Percentiles rank a stretch among this genome's conserved stretches.
These are phyloP conservation scores for Piedraia hortae DNA, from an alignment of 2,329 filamentous ascomycete species.

Conservation along the genomic window DNA sequence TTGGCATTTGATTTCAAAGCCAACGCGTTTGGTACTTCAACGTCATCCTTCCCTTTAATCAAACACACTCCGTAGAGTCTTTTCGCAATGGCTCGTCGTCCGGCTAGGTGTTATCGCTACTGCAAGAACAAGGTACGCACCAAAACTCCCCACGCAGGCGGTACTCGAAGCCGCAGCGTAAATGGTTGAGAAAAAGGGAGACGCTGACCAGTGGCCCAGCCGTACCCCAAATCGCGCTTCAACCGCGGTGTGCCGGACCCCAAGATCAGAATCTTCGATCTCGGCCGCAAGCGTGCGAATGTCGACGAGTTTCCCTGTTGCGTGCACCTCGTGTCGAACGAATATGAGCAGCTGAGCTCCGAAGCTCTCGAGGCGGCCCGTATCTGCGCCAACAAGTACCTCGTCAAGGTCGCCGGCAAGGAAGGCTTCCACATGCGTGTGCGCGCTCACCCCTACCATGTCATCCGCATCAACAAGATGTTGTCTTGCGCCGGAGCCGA, in stretches of 20 bases:
- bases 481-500: conserved; percentile 99
- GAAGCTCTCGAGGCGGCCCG: conserved; percentile 98
- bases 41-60: background rate
- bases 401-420: conserved; percentile 41
- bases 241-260: conserved; percentile 67
- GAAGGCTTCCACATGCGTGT: conserved; percentile 45
- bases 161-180: too few species aligned
- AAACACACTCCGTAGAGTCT: conserved; percentile 18
- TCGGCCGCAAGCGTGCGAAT: conserved; percentile 57
- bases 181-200: too few species aligned
- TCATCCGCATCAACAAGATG: conserved; percentile 99
- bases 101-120: conserved; percentile 91
- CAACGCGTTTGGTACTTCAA: background rate
- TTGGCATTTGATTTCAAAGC: conserved; percentile 2
- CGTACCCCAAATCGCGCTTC: conserved; percentile 99
- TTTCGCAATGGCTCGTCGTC: conserved; percentile 96
- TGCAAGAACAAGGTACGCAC: conserved; percentile 98
- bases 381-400: conserved; percentile 99
- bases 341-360: conserved; percentile 99
- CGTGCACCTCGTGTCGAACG: conserved; percentile 98
- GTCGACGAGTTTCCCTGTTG: conserved; percentile 99
- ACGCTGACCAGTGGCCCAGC: too few species aligned
- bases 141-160: too few species aligned
- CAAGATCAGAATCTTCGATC: conserved; percentile 59
- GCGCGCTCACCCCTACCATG: conserved; percentile 95